A percentile compares a stretch with the other conserved stretches of the same genome.
phyloP scores from a whole-genome alignment of 1,284 basidiomycete genomes.

The Ganoderma leucocontextum region DNA sequence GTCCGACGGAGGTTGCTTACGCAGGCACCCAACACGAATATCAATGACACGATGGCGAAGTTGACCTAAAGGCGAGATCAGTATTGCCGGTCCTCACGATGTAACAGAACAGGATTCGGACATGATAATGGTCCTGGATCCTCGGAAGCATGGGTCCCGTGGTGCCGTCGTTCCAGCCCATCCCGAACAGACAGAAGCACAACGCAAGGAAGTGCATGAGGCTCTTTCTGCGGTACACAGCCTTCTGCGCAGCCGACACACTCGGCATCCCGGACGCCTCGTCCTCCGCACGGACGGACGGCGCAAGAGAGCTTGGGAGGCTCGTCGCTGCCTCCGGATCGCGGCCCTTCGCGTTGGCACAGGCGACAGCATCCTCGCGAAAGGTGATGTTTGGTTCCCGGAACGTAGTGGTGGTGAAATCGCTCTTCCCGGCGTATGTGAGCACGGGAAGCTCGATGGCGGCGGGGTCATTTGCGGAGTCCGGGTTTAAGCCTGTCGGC shows the following conservation, averaged over 20 bases:
- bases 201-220: conserved; percentile 45
- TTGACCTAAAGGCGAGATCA: conserved; percentile 45
- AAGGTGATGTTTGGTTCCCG: not conserved
- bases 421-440: conserved; percentile 4
- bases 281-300: conserved; percentile 49
- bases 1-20: conserved; percentile 41
- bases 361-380: conserved; percentile 13
- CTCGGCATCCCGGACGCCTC: not conserved
- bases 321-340: conserved; percentile 32
- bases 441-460: conserved; percentile 34
- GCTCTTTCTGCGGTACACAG: conserved; percentile 20
- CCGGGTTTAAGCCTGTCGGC: conserved; percentile 23
- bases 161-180: conserved; percentile 67
- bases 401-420: not conserved
- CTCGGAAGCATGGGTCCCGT: conserved; percentile 63
- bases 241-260: conserved; percentile 32
- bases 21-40: conserved; percentile 56
- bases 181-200: conserved; percentile 50
- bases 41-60: conserved; percentile 55
- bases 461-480: conserved; percentile 28
- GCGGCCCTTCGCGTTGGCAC: not conserved
- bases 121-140: conserved; percentile 63
- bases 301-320: conserved; percentile 26
- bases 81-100: not conserved
- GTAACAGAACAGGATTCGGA: conserved; percentile 31